Base-by-base conservation (phyloP, 257 asterid genomes). In the Cordia subcordata region DNA sequence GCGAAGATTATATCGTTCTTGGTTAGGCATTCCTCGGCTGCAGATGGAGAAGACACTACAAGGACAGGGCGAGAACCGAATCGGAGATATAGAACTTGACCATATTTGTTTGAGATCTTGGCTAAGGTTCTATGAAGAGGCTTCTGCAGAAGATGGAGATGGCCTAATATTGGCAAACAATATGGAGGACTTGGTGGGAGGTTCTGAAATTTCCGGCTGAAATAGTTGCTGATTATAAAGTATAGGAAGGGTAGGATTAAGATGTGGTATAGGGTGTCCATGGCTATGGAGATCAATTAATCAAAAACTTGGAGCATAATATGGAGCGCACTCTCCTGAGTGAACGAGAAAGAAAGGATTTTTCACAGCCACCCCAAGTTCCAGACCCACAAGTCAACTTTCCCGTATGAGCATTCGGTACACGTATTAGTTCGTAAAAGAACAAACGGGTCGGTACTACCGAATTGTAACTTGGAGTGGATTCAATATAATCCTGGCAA, bases 141-240 rank as follows among this genome's bases (percentile, higher is more conserved):
- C 9, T 67, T 76, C 46, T 57, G 68, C 40, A 85, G 65, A 4
- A 86, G 81, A 70, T 87, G 73, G 69, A 85, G 70, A 74, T 85
- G 94, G 55, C 96, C 97, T 6, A 85, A 27, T 51, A 85, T 45
- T 27, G 96, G 97, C 13, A 87, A 80, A 51, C 78, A 18, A 15
- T 81, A 84, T 40, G 72, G 82, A 4, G 94, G 95, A 65, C 68
- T 64, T 1, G 95, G 95, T 6, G 96, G 96, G 16, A 76, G 88
- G 60, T 82, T 87, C 35, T 64, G 71, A 1, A 72, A 49, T 16
- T 70, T 79, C 81, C 66, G 69, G 5, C 61, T 53, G 16, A 90
- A 33, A 9, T 74, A 73, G 3, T 67, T 46, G 46, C 57, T 64
- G 37, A 69, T 19, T 8, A 67, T 10, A n/a, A n/a, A n/a, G 53